phyloP scores from a whole-genome alignment of 2,329 filamentous ascomycete genomes.

The Dothiorella sarmentorum region DNA sequence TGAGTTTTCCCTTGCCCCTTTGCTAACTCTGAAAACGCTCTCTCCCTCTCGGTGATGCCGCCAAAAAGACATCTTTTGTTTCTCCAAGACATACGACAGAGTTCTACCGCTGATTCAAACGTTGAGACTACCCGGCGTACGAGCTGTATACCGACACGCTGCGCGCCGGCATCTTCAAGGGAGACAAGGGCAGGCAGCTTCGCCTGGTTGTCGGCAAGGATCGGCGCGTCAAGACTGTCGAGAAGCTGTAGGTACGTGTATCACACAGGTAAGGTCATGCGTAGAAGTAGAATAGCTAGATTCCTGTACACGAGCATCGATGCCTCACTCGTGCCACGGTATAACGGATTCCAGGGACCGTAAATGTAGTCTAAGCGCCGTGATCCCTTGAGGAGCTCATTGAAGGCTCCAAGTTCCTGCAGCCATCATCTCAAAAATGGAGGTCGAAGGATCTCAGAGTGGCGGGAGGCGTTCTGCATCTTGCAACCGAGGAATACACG shows the following conservation, averaged over 20 bases:
- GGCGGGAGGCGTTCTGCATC: no score
- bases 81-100: background rate
- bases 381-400: no score
- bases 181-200: conserved; percentile 46
- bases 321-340: no score
- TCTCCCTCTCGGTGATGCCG: no score
- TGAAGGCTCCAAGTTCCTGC: no score
- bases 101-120: background rate
- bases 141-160: conserved; percentile 53
- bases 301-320: no score
- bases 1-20: conserved; percentile 1
- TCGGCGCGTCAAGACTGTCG: conserved; percentile 19
- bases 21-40: background rate
- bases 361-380: no score
- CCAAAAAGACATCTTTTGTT: no score
- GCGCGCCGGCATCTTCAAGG: conserved; percentile 47
- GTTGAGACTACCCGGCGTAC: conserved; percentile 49
- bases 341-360: no score
- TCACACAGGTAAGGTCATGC: background rate
- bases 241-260: conserved; percentile 4
- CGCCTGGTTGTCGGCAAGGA: conserved; percentile 48
- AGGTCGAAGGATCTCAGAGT: no score
- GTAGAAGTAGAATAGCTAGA: background rate
- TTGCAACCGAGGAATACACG: no score
- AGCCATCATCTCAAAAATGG: no score